Evolutionary conservation across 768 basidiomycete species (phyloP), one percentile per base, ranked within the genome.

Genomic region (Trametes maxima): DNA sequence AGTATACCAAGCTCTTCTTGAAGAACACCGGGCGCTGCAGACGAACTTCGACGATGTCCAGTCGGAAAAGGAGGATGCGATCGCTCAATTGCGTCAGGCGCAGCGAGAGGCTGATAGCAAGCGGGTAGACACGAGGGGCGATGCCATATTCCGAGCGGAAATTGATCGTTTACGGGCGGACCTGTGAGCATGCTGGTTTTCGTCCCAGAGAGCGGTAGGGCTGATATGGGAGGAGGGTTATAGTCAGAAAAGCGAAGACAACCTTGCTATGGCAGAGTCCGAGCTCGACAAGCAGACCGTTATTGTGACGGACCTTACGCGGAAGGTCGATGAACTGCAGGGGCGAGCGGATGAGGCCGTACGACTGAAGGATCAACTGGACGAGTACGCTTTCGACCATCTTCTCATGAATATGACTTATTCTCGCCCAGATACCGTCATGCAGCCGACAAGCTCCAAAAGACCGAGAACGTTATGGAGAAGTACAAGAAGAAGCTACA

Each of bases 401-500:
- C 24, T 1, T 1, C 2, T 7, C 1, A 10, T 37, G 1, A 6
- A 3, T 48, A 19, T 35, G 21, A 7, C 49, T 50, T 6, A 49
- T 22, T 58, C 40, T 45, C 36, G 39, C 43, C 25, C 60, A 96
- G 94, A 70, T 93, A 94, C 69, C 88, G 89, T 5, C 95, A 98
- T 76, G 90, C 94, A 5, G 90, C 92, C 3, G 97, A 98, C 68
- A 92, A 87, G 65, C 78, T 95, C 43, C 89, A 92, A 68, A 98
- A 98, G 79, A 90, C 88, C 1, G 97, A 98, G 76, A 95, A 95
- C 69, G 95, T 97, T 28, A 92, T 97, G 84, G 95, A 98, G 75
- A 99, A 98, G 74, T 95, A 98, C 75, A 96, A 95, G 78, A 95
- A 93, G 82, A 99, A 98, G 76, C 82, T 98, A 1, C 96, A 98